These are phyloP conservation scores for Fusarium luffae DNA, from an alignment of 2,329 filamentous ascomycete species.

Conservation along the genomic window DNA sequence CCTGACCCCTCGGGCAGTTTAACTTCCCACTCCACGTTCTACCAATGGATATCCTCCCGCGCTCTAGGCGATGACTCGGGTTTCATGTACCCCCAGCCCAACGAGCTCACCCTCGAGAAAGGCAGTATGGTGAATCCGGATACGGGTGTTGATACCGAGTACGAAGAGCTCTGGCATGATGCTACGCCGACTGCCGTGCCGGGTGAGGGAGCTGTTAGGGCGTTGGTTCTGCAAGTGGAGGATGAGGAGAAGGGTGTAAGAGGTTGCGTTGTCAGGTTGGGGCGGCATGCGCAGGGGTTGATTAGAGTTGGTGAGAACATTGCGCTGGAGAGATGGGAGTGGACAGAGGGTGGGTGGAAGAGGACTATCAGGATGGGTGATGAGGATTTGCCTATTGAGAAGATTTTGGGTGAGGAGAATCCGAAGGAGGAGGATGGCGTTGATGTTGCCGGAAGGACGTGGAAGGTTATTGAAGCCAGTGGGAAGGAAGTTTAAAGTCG, in stretches of 20 bases:
- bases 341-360: conserved; percentile 50
- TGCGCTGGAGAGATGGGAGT: conserved; percentile 67
- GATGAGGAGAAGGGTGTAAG: conserved; percentile 44
- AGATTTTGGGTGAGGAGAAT: conserved; percentile 22
- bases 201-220: neutral
- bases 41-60: conserved; percentile 70
- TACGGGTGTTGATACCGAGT: conserved; percentile 61
- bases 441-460: conserved; percentile 42
- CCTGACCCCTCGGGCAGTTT: conserved; percentile 43
- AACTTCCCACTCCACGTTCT: conserved; percentile 59
- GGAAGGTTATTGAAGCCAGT: conserved; percentile 51
- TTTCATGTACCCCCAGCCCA: conserved; percentile 60
- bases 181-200: conserved; percentile 48
- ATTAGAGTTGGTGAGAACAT: conserved; percentile 57
- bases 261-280: conserved; percentile 66
- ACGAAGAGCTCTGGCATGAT: conserved; percentile 76
- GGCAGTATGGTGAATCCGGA: conserved; percentile 70
- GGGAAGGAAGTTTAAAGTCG: neutral
- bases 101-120: conserved; percentile 63
- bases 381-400: conserved; percentile 50
- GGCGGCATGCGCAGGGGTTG: conserved; percentile 67
- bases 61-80: conserved; percentile 64
- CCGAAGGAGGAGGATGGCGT: conserved; percentile 37
- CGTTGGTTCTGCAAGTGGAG: conserved; percentile 22
- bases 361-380: conserved; percentile 51